phyloP scores from a whole-genome alignment of 2,329 filamentous ascomycete species.

The Colletotrichum sp. region DNA sequence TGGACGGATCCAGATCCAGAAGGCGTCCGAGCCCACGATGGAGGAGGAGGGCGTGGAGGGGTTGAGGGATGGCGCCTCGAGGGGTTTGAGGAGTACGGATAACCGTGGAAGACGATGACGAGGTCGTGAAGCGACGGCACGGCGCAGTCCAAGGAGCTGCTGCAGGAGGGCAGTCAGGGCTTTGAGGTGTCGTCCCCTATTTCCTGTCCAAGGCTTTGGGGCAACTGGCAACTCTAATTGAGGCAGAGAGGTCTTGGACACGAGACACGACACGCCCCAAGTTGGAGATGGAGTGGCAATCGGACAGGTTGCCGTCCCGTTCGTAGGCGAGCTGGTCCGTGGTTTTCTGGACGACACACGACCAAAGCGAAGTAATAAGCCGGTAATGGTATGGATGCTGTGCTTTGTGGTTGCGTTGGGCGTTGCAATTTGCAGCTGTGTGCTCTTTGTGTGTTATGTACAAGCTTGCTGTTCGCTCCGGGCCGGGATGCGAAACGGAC shows the following conservation, averaged over 20 bases:
- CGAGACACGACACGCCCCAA: neutral
- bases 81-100: neutral
- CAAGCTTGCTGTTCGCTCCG: neutral
- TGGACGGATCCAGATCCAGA: neutral
- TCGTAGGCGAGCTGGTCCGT: neutral
- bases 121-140: neutral
- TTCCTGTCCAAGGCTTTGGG: neutral
- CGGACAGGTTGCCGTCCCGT: neutral
- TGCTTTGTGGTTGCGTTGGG: neutral
- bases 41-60: neutral
- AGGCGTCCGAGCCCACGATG: constrained; percentile 1
- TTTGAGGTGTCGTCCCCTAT: neutral
- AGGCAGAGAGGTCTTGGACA: constrained; percentile 2
- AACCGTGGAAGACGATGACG: neutral
- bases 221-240: constrained; percentile 5
- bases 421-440: neutral
- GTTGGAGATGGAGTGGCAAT: neutral
- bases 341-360: neutral
- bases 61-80: neutral
- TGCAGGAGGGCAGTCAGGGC: neutral
- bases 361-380: neutral
- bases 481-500: constrained; percentile 4
- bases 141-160: neutral
- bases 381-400: neutral
- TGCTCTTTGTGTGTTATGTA: neutral